A percentile compares a stretch with the other conserved stretches of the same genome.
Conservation (phyloP, 2,329 filamentous ascomycete genomes). For the Nemania sp. region DNA sequence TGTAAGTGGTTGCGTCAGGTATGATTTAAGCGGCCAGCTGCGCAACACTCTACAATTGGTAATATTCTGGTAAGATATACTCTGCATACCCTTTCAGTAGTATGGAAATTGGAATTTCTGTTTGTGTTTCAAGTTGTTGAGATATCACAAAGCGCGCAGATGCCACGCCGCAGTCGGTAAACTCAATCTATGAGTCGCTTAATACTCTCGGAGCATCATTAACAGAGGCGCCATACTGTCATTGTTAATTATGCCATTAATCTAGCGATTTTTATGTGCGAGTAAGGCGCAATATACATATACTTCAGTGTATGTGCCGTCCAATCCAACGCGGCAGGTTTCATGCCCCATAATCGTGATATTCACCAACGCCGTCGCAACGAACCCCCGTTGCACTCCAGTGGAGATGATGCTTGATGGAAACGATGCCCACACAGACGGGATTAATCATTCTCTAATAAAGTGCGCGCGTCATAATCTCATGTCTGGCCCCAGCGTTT, state of each 20-base stretch:
- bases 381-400: background rate
- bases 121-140: too few species aligned
- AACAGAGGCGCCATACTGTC: too few species aligned
- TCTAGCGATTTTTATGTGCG: background rate
- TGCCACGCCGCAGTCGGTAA: too few species aligned
- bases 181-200: too few species aligned
- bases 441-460: slow-evolving; percentile 12
- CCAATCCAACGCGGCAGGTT: background rate
- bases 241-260: slow-evolving; percentile 12
- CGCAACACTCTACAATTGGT: too few species aligned
- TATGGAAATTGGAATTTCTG: too few species aligned
- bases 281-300: background rate
- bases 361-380: slow-evolving; percentile 10
- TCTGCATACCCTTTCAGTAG: too few species aligned
- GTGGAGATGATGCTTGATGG: slow-evolving; percentile 2
- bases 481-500: slow-evolving; percentile 42
- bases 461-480: slow-evolving; percentile 24
- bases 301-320: background rate
- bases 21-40: too few species aligned
- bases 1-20: too few species aligned
- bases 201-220: too few species aligned
- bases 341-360: background rate
- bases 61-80: too few species aligned
- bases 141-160: too few species aligned
- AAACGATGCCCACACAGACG: slow-evolving; percentile 21